Conservation (phyloP, 768 basidiomycete genomes). For the Phanerochaete sordida region DNA sequence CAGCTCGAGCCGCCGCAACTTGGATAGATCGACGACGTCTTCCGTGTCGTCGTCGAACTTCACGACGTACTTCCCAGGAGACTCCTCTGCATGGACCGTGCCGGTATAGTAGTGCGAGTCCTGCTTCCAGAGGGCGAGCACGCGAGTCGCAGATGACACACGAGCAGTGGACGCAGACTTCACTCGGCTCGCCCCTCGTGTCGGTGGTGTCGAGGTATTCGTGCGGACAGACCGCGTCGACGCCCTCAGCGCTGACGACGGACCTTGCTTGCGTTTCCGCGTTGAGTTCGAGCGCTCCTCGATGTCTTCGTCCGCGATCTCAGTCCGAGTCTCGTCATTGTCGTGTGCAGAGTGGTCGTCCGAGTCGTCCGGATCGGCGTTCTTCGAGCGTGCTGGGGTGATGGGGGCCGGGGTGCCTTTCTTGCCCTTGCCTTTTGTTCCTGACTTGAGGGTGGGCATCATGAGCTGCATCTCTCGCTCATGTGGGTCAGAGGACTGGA, state of each 20-base stretch:
- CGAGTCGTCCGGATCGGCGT: background rate
- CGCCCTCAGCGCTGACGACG: slow-evolving; percentile 23
- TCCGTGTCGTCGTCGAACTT: slow-evolving; percentile 65
- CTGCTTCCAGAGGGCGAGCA: slow-evolving; percentile 67
- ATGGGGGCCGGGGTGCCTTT: background rate
- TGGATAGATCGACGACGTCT: slow-evolving; percentile 42
- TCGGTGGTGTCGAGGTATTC: slow-evolving; percentile 9
- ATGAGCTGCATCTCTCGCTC: slow-evolving; percentile 35
- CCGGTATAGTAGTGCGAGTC: slow-evolving; percentile 64
- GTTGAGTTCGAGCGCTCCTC: slow-evolving; percentile 15
- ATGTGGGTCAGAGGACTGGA: slow-evolving; percentile 61
- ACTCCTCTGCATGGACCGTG: slow-evolving; percentile 36
- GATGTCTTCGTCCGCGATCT: slow-evolving; percentile 40
- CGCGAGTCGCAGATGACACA: slow-evolving; percentile 39
- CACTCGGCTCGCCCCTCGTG: slow-evolving; percentile 15
- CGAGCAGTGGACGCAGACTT: slow-evolving; percentile 14
- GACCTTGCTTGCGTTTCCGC: slow-evolving; percentile 45
- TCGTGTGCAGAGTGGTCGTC: background rate
- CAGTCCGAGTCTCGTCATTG: slow-evolving; percentile 35
- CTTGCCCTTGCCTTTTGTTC: background rate
- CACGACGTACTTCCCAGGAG: slow-evolving; percentile 39
- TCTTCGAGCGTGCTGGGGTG: background rate
- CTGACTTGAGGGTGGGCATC: background rate
- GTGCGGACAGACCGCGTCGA: slow-evolving; percentile 16
- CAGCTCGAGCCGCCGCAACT: slow-evolving; percentile 52